Evolutionary conservation across 768 basidiomycete species (phyloP).

Genomic region (Pluteus cervinus): DNA sequence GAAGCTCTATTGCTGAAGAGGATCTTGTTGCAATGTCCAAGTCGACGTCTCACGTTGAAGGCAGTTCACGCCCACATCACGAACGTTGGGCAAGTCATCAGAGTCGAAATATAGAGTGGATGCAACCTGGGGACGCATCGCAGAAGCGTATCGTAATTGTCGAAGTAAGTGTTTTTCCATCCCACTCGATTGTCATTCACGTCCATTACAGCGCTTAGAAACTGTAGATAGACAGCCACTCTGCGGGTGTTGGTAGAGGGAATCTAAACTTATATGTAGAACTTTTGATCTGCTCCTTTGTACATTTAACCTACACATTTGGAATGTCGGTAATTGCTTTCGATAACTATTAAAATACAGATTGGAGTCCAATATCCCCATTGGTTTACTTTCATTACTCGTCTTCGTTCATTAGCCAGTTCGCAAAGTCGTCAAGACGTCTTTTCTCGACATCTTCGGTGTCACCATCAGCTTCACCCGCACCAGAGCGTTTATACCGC

Average conservation of each 20-base stretch:
- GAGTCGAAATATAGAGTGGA: constrained; percentile 39
- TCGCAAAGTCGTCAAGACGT: constrained; percentile 81
- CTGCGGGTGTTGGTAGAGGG: constrained; percentile 61
- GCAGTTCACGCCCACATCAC: constrained; percentile 27
- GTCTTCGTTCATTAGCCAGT: constrained; percentile 81
- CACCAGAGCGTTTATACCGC: constrained; percentile 71
- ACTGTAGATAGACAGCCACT: constrained; percentile 63
- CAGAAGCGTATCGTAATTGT: constrained; percentile 59
- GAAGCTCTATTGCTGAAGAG: constrained; percentile 60
- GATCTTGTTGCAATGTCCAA: constrained; percentile 71
- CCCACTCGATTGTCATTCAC: constrained; percentile 1
- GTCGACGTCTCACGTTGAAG: constrained; percentile 67
- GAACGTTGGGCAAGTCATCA: constrained; percentile 26
- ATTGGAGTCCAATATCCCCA: constrained; percentile 4
- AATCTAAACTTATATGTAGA: constrained; percentile 2
- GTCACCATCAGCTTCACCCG: constrained; percentile 55
- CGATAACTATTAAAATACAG: constrained; percentile 1
- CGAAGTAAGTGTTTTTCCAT: constrained; percentile 47
- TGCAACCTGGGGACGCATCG: constrained; percentile 30
- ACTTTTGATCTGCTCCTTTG: too few species aligned
- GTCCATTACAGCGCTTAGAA: constrained; percentile 57
- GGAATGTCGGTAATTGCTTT: too few species aligned
- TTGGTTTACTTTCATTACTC: constrained; percentile 33
- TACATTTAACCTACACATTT: too few species aligned
- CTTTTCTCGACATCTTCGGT: constrained; percentile 75